Percentiles rank a stretch among this genome's conserved stretches.
phyloP scores from a whole-genome alignment of 2,329 filamentous ascomycete genomes.

The Chaetomium olivaceum region DNA sequence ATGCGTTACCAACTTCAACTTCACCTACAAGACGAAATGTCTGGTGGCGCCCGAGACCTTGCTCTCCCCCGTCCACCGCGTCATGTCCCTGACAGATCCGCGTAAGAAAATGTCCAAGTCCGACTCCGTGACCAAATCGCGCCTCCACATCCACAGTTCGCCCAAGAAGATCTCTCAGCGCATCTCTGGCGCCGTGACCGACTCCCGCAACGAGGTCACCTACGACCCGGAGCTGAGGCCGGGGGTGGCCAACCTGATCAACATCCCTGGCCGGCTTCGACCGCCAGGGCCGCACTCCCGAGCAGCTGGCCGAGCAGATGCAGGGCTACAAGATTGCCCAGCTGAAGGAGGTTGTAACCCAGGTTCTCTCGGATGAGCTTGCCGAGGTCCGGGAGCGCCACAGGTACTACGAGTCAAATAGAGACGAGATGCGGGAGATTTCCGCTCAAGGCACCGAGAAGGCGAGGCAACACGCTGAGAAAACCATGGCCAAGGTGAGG shows the following conservation, averaged over 20 bases:
- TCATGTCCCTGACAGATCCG: conserved; percentile 87
- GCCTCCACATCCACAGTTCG: conserved; percentile 79
- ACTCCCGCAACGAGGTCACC: conserved; percentile 64
- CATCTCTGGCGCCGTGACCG: conserved; percentile 73
- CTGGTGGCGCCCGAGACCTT: conserved; percentile 69
- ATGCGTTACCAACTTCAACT: conserved; percentile 84
- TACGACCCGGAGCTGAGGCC: conserved; percentile 72
- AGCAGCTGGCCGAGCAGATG: conserved; percentile 49
- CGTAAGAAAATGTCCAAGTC: conserved; percentile 94
- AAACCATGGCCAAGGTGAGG: conserved; percentile 57
- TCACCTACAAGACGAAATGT: conserved; percentile 61
- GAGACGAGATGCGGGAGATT: conserved; percentile 48
- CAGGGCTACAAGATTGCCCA: conserved; percentile 3
- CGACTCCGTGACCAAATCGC: conserved; percentile 66
- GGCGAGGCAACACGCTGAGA: conserved; percentile 62
- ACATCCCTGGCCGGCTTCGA: conserved; percentile 73
- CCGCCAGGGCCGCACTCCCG: conserved; percentile 41
- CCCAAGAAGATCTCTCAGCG: conserved; percentile 66
- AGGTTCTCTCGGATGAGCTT: conserved; percentile 56
- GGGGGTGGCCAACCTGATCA: conserved; percentile 83
- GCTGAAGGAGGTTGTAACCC: conserved; percentile 40
- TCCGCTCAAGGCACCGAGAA: conserved; percentile 59
- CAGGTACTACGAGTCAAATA: conserved; percentile 46
- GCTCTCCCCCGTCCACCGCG: conserved; percentile 73
- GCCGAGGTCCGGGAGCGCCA: conserved; percentile 59